Conservation (phyloP, 805 yeast genomes). For the Nematodospora valgi region DNA sequence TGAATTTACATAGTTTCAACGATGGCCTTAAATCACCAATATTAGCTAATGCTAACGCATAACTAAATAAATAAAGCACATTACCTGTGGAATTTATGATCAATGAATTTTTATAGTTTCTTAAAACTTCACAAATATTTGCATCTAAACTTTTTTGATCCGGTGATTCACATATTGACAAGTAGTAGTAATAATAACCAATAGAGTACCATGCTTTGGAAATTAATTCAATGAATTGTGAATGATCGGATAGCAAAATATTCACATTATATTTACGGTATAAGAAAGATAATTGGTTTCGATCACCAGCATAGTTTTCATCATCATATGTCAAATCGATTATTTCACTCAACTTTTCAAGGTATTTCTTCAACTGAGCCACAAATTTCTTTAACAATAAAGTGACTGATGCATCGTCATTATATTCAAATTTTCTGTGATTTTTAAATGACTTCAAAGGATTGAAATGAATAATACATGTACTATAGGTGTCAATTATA, state of each 20-base stretch:
- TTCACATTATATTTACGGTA: conserved; percentile 33
- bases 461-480: conserved; percentile 32
- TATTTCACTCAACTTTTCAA: conserved; percentile 18
- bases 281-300: conserved; percentile 29
- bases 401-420: conserved; percentile 19
- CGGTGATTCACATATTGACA: conserved; percentile 24
- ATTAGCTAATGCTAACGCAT: conserved; percentile 48
- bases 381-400: conserved; percentile 15
- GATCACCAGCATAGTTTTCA: conserved; percentile 12
- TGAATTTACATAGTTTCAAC: conserved; percentile 43
- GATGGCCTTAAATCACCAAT: conserved; percentile 41
- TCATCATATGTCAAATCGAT: conserved; percentile 30
- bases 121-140: conserved; percentile 16
- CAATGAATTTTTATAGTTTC: conserved; percentile 32
- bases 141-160: conserved; percentile 15
- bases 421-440: conserved; percentile 23
- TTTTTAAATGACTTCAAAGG: conserved; percentile 28
- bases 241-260: conserved; percentile 22
- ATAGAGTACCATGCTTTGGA: conserved; percentile 37
- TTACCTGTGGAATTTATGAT: conserved; percentile 36
- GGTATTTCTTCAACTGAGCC: conserved; percentile 20
- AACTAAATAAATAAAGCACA: conserved; percentile 31
- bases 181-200: conserved; percentile 28
- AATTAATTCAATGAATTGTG: conserved; percentile 24
- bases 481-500: conserved; percentile 30